A percentile compares a stretch with the other conserved stretches of the same genome.
These are phyloP conservation scores for Iris pallida DNA, from an alignment of 116 monocot species.

Conservation along the genomic window DNA sequence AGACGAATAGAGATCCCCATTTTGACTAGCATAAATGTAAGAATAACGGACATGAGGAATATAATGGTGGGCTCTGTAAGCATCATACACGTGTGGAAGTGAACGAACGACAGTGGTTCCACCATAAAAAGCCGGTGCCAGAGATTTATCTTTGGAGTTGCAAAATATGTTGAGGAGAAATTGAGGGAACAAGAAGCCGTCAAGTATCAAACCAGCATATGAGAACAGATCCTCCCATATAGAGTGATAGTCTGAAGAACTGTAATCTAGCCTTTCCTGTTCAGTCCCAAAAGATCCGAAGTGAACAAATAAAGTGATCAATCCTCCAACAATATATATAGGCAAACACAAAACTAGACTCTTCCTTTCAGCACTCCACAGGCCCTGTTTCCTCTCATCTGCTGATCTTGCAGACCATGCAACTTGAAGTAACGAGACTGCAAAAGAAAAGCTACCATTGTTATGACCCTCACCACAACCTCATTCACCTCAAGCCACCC, in stretches of 20 bases:
- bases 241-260: constrained; percentile 11
- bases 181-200: constrained; percentile 80
- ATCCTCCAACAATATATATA: constrained; percentile 29
- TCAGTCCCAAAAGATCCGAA: neutral
- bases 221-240: constrained; percentile 56
- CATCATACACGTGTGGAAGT: constrained; percentile 78
- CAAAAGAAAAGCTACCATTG: constrained; percentile 63
- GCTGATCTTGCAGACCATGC: constrained; percentile 43
- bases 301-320: constrained; percentile 53
- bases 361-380: constrained; percentile 53
- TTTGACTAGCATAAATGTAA: constrained; percentile 60
- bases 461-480: constrained; percentile 62
- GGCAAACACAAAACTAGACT: constrained; percentile 42
- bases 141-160: constrained; percentile 47
- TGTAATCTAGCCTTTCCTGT: neutral
- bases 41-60: constrained; percentile 26
- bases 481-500: constrained; percentile 76
- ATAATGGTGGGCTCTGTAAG: constrained; percentile 47
- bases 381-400: constrained; percentile 19
- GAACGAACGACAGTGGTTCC: constrained; percentile 57
- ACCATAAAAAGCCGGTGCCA: constrained; percentile 46
- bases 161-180: constrained; percentile 50
- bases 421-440: constrained; percentile 66
- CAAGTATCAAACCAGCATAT: constrained; percentile 62
- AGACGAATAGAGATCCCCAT: constrained; percentile 54